These are phyloP conservation scores for Jaminaea rosea DNA, from an alignment of 1,284 basidiomycete genomes.

Conservation along the genomic window DNA sequence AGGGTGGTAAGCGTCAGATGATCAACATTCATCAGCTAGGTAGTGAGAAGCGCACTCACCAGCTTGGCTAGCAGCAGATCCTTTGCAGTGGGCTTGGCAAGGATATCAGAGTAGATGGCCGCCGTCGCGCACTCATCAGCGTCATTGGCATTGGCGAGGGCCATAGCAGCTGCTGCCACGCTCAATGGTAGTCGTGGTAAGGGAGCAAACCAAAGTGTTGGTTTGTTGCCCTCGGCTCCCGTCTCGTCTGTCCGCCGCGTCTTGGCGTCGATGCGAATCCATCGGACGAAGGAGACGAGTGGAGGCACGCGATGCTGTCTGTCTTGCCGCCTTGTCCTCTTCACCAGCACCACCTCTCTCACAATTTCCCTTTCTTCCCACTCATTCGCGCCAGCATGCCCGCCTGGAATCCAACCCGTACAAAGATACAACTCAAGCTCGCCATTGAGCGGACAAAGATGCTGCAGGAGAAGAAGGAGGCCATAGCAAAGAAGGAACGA, in stretches of 20 bases:
- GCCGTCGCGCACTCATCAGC: neutral
- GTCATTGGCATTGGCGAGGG: neutral
- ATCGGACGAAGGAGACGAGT: too few species aligned
- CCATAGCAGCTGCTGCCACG: neutral
- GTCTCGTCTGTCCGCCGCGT: neutral
- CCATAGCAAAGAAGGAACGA: constrained; percentile 73
- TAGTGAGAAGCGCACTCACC: constrained; percentile 9
- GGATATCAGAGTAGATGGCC: constrained; percentile 10
- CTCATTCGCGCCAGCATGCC: constrained; percentile 27
- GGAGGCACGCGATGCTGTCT: too few species aligned
- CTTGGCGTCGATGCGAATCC: too few species aligned
- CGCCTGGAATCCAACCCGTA: constrained; percentile 33
- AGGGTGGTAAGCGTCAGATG: neutral
- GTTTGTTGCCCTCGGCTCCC: neutral
- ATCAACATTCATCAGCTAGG: neutral
- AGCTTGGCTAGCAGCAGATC: constrained; percentile 24
- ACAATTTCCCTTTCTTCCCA: too few species aligned
- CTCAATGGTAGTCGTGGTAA: too few species aligned
- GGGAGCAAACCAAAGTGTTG: too few species aligned
- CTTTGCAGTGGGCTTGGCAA: constrained; percentile 35
- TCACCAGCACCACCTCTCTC: too few species aligned
- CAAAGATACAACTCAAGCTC: constrained; percentile 56
- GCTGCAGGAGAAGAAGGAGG: constrained; percentile 84
- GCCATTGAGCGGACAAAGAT: constrained; percentile 82
- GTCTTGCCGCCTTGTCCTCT: too few species aligned